phyloP scores from a whole-genome alignment of 208 protist species.

The Crithidia mellificae region DNA sequence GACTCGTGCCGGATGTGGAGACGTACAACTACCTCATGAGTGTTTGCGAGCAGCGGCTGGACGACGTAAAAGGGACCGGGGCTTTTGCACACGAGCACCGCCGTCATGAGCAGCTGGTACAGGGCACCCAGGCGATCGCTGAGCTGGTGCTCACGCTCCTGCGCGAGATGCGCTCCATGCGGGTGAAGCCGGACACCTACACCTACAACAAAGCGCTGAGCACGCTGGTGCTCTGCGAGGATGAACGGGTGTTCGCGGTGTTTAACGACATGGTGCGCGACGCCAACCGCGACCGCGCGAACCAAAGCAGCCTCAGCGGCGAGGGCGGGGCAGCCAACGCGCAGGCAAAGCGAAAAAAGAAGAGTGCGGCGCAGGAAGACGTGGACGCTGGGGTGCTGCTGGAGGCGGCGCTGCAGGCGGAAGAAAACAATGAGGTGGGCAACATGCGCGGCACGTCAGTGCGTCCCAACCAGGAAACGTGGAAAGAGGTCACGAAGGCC shows the following conservation, averaged over 20 bases:
- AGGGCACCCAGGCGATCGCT: slow-evolving; percentile 59
- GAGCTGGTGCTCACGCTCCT: slow-evolving; percentile 76
- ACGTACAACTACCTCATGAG: slow-evolving; percentile 92
- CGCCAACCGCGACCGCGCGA: slow-evolving; percentile 3
- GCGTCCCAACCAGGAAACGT: slow-evolving; percentile 75
- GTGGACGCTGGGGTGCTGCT: slow-evolving; percentile 25
- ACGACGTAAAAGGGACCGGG: slow-evolving; percentile 73
- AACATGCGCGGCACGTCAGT: slow-evolving; percentile 59
- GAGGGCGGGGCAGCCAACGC: no score
- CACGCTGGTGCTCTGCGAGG: slow-evolving; percentile 62
- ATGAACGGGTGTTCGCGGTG: slow-evolving; percentile 71
- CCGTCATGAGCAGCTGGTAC: slow-evolving; percentile 60
- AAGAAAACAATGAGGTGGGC: slow-evolving; percentile 45
- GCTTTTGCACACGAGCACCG: slow-evolving; percentile 38
- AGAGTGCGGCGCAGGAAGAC: neutral
- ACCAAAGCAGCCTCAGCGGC: neutral
- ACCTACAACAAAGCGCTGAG: slow-evolving; percentile 83
- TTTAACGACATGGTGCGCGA: slow-evolving; percentile 50
- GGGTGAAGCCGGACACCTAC: slow-evolving; percentile 84
- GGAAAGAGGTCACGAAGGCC: slow-evolving; percentile 65
- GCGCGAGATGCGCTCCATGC: slow-evolving; percentile 76
- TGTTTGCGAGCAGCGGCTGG: slow-evolving; percentile 78
- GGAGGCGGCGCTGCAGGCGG: slow-evolving; percentile 57
- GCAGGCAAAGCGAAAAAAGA: neutral
- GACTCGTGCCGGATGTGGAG: slow-evolving; percentile 80